phyloP scores from a whole-genome alignment of 768 basidiomycete genomes.

The Naganishia onofrii region DNA sequence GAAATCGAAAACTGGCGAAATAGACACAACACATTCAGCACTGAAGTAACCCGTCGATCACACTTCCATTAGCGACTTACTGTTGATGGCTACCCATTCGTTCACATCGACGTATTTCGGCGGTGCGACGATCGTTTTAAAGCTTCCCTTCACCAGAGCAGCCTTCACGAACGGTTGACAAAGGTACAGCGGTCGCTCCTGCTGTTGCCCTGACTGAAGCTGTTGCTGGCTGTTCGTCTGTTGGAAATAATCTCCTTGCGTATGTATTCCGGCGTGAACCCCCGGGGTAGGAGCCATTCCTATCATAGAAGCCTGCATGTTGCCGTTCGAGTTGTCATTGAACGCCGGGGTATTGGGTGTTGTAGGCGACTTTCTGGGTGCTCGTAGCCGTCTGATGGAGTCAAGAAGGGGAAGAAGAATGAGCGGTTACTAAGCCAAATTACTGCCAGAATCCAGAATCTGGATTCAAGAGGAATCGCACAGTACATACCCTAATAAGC shows the following conservation, averaged over 20 bases:
- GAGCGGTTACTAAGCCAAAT: not conserved
- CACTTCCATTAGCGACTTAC: constrained; percentile 57
- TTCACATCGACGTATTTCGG: constrained; percentile 94
- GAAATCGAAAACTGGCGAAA: constrained; percentile 80
- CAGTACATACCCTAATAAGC: constrained; percentile 20
- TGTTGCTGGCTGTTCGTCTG: constrained; percentile 7
- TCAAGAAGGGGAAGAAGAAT: not conserved
- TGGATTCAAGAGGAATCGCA: not conserved
- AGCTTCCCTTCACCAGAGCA: constrained; percentile 94
- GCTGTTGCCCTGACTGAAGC: not conserved
- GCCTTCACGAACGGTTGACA: constrained; percentile 93
- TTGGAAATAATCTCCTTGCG: constrained; percentile 20
- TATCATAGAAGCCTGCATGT: constrained; percentile 7
- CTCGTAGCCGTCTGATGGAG: constrained; percentile 48
- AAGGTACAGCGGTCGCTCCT: constrained; percentile 63
- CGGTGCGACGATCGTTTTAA: constrained; percentile 94
- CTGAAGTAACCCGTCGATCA: not conserved
- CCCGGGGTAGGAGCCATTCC: constrained; percentile 18
- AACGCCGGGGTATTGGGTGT: constrained; percentile 33
- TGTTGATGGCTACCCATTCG: constrained; percentile 95
- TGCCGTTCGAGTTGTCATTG: constrained; percentile 37
- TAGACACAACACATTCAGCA: too few species aligned
- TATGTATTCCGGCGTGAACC: constrained; percentile 15
- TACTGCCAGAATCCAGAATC: not conserved
- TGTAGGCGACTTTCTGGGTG: constrained; percentile 47